phyloP scores from a whole-genome alignment of 768 basidiomycete species.

The Rhodotorula sphaerocarpa region DNA sequence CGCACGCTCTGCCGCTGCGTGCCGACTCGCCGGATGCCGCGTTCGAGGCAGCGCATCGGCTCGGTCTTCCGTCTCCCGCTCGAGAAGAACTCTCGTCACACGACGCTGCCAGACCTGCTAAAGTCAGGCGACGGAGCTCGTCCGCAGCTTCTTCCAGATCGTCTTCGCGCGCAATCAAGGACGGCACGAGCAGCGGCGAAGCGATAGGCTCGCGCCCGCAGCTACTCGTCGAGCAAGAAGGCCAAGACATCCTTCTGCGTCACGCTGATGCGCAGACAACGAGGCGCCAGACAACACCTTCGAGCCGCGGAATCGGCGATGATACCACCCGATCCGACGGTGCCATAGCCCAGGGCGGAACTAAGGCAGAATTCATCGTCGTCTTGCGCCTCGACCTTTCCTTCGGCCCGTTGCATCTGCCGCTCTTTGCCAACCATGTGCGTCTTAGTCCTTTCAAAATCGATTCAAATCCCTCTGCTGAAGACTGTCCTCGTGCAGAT shows the following conservation, averaged over 20 bases:
- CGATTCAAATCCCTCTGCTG: neutral
- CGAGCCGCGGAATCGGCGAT: neutral
- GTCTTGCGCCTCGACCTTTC: constrained; percentile 4
- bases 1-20: neutral
- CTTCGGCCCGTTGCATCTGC: constrained; percentile 10
- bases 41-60: neutral
- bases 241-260: neutral
- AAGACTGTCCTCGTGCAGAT: neutral
- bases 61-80: neutral
- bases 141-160: neutral
- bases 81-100: neutral
- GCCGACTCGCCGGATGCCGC: neutral
- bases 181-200: neutral
- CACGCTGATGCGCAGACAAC: too few species aligned
- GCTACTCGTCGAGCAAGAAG: neutral
- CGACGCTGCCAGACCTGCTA: too few species aligned
- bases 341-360: too few species aligned
- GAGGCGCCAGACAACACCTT: neutral
- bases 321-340: neutral
- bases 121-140: neutral
- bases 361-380: constrained; percentile 14
- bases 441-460: too few species aligned
- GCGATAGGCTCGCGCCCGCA: neutral
- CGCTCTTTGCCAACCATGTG: constrained; percentile 25
- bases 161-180: neutral